Evolutionary conservation across 441 rosid genomes (phyloP).

Genomic region (Bocquillonia castaneifolia): DNA sequence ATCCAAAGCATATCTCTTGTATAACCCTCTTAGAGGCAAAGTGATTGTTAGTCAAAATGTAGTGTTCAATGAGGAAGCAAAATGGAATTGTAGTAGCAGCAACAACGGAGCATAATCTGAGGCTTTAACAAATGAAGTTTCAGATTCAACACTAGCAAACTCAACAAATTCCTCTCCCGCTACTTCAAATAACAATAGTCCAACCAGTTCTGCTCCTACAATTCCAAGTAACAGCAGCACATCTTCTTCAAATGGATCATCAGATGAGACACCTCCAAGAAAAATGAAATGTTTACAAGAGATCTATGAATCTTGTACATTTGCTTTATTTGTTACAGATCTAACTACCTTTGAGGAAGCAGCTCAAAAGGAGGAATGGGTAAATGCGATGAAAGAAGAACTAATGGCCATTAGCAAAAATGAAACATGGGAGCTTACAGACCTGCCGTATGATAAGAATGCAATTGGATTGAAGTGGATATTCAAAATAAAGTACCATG

Average conservation of each 20-base stretch:
- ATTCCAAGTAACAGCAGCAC: not conserved
- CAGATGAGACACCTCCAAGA: not conserved
- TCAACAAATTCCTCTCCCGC: conserved; percentile 65
- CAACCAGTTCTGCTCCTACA: too few relatives aligned
- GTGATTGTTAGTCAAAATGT: too few relatives aligned
- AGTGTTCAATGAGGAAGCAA: too few relatives aligned
- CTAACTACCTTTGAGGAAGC: not conserved
- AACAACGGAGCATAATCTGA: too few relatives aligned
- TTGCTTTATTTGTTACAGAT: not conserved
- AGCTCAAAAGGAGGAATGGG: not conserved
- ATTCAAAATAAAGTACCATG: too few relatives aligned
- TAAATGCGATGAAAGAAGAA: not conserved
- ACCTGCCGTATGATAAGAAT: not conserved
- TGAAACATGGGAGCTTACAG: not conserved
- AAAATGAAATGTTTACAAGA: not conserved
- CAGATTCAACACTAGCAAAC: too few relatives aligned
- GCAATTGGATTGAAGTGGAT: not conserved
- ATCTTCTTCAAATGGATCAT: not conserved
- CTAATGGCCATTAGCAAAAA: not conserved
- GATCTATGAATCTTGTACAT: not conserved
- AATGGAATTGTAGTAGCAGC: too few relatives aligned
- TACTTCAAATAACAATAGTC: too few relatives aligned
- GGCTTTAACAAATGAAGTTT: too few relatives aligned
- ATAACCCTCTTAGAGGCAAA: too few relatives aligned
- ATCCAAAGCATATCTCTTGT: too few relatives aligned